A percentile compares a stretch with the other conserved stretches of the same genome.
Evolutionary conservation across 192 early-diverging fungal genomes (phyloP).

Genomic region (Entomortierella parvispora): DNA sequence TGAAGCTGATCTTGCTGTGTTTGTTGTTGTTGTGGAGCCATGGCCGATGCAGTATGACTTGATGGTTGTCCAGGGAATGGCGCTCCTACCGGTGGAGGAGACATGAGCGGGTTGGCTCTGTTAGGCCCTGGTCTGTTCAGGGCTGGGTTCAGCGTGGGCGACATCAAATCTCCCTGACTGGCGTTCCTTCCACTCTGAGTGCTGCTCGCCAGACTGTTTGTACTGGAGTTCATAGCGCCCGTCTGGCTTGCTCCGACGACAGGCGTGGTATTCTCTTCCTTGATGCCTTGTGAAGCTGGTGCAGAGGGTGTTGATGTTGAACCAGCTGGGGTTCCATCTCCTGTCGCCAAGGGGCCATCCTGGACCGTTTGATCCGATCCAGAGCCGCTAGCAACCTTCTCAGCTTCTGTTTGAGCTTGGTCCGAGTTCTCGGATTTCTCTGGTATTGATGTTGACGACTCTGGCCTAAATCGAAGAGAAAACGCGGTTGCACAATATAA

Average conservation of each 20-base stretch:
- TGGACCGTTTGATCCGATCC: not conserved
- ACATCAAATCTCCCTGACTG: slow-evolving; percentile 20
- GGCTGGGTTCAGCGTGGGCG: slow-evolving; percentile 40
- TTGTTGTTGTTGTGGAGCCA: slow-evolving; percentile 13
- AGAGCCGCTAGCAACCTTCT: not conserved
- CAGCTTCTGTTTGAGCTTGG: not conserved
- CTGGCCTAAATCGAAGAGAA: not conserved
- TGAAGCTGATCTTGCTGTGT: slow-evolving; percentile 27
- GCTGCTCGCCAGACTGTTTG: not conserved
- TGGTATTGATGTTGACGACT: slow-evolving; percentile 14
- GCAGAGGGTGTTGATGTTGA: not conserved
- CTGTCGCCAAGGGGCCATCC: not conserved
- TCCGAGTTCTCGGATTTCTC: slow-evolving; percentile 12
- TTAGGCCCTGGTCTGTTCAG: slow-evolving; percentile 26
- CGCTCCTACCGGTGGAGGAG: slow-evolving; percentile 25
- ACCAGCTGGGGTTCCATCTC: slow-evolving; percentile 2
- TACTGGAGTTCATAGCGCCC: not conserved
- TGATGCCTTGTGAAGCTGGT: slow-evolving; percentile 12
- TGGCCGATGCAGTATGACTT: slow-evolving; percentile 7
- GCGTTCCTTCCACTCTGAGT: not conserved
- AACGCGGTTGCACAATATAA: not conserved
- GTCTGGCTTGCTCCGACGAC: slow-evolving; percentile 1
- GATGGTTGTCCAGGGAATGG: slow-evolving; percentile 15
- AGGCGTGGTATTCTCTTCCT: slow-evolving; percentile 21
- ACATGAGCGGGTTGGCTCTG: slow-evolving; percentile 34